Evolutionary conservation across 225 moss, liverwort and hornwort species (phyloP), one percentile per base, ranked within the genome.

Genomic region (Physcomitrium patens): DNA sequence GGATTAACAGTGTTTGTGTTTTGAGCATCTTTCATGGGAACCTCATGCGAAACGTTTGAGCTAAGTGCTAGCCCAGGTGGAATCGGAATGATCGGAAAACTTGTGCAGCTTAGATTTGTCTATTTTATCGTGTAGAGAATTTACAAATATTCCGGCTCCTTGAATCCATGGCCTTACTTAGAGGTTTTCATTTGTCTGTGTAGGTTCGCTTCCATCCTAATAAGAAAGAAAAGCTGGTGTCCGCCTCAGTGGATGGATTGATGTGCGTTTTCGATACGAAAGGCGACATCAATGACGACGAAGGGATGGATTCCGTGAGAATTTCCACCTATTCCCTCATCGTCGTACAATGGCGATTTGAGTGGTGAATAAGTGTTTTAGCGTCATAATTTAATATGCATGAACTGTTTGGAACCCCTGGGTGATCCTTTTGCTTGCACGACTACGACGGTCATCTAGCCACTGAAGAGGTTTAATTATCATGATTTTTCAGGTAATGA

Each of bases 241-340:
- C 99, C 54, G 90, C 91, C 60, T 95, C 97, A 71, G 93, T 99
- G 51, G 97, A 99, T 85, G 97, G 95, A 9, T 77, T 95, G 43
- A 90, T 99, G 74, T 95, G 94, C 71, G 73, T 91, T 37, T 79
- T 95, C 52, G 80, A 91, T 72, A 90, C 93, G 19, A 74, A 63
- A 65, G 84, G 87, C 65, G 74, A 73, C 72, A 82, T 94, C 52
- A 86, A 84, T 20, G 80, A 84, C 63, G 94, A 94, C 71, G 93
- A 95, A 61, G 86, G 80, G 68, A 81, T 90, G 80, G 90, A 90
- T 69, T 79, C 82, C 67, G 93, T 93, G 65, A 79, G 93, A 37
- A 37, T 80, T 49, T 43, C 19, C 16, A n/a, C n/a, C n/a, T n/a
- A n/a, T 55, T 16, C 70, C 67, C 62, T 26, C 62, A 65, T 11